These are phyloP conservation scores for Saprolegnia diclina DNA, from an alignment of 352 stramenopile genomes.

Conservation along the genomic window DNA sequence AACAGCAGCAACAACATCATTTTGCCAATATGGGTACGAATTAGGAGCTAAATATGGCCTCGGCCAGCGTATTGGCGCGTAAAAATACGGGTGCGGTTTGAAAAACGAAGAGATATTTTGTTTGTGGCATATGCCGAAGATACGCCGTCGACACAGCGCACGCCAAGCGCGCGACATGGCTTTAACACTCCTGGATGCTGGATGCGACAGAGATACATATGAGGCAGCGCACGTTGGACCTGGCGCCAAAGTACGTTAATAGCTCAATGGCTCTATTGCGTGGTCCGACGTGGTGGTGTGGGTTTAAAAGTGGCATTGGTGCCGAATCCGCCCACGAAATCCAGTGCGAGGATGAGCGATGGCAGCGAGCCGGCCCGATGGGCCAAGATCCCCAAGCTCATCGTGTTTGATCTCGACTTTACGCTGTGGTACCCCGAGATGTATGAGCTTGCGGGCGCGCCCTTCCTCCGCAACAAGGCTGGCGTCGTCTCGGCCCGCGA, in stretches of 20 bases:
- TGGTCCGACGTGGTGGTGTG: too few relatives aligned
- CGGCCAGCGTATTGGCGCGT: not conserved
- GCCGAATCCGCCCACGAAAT: not conserved
- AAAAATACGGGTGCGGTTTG: not conserved
- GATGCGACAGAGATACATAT: too few relatives aligned
- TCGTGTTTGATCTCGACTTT: conserved; percentile 74
- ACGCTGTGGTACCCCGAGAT: conserved; percentile 80
- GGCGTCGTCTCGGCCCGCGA: conserved; percentile 60
- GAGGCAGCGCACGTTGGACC: too few relatives aligned
- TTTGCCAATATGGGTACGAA: not conserved
- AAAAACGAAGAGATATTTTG: not conserved
- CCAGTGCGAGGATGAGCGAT: not conserved
- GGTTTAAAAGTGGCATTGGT: conserved; percentile 1
- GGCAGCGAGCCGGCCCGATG: conserved; percentile 28
- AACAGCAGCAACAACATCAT: not conserved
- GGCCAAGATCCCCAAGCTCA: conserved; percentile 50
- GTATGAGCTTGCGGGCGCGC: conserved; percentile 76
- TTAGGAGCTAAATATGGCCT: not conserved
- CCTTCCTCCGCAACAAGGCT: conserved; percentile 62
- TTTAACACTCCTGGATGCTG: too few relatives aligned
- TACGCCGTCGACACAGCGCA: not conserved
- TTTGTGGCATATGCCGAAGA: not conserved
- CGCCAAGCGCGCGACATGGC: too few relatives aligned
- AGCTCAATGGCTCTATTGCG: too few relatives aligned
- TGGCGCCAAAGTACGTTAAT: too few relatives aligned